Base-by-base conservation (phyloP, 306 rosid species). In the Sesbania bispinosa region DNA sequence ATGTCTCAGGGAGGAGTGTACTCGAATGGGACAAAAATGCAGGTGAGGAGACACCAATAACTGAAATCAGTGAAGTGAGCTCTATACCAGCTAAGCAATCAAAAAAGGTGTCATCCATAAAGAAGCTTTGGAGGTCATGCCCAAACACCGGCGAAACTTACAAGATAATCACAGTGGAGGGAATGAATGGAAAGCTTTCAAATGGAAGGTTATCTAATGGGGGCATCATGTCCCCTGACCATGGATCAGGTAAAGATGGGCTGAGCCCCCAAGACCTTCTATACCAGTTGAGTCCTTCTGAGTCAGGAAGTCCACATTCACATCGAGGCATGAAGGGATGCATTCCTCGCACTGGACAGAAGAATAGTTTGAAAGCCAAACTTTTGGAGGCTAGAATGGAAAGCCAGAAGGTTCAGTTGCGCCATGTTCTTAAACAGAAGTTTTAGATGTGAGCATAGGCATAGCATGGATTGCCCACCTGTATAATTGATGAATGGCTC, bases 351-450 rank as follows among this genome's bases (percentile, higher is more conserved):
- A 74, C 42, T 1, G 74, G 76, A 0, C 84, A 75, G 83, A 93
- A 93, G 82, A 78, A 79, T 77, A 90, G 98, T 71, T 85, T 93
- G 85, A 93, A 90, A 86, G 88, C 97, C 21, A 87, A 77, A 83
- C 96, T 93, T 62, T 18, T 93, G 77, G 98, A 93, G 84, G 97
- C 98, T 16, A 90, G 94, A 79, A 77, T 90, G 84, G 98, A 90
- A 71, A 85, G 86, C 77, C 98, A 90, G 73, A 93, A 87, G 78
- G 74, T 93, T 53, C 98, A 93, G 71, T 62, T 93, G 77, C 94
- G 97, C 50, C 96, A 93, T 52, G 97, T 90, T 62, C 98, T 93
- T 65, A 90, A 89, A 54, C 97, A 93, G 79, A 93, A 89, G 94
- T 79, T 81, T 75, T 89, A 86, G 88, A 46, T 55, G 47, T 51